Evolutionary conservation across 2,329 filamentous ascomycete genomes (phyloP).

Genomic region (Cytospora leucostoma): DNA sequence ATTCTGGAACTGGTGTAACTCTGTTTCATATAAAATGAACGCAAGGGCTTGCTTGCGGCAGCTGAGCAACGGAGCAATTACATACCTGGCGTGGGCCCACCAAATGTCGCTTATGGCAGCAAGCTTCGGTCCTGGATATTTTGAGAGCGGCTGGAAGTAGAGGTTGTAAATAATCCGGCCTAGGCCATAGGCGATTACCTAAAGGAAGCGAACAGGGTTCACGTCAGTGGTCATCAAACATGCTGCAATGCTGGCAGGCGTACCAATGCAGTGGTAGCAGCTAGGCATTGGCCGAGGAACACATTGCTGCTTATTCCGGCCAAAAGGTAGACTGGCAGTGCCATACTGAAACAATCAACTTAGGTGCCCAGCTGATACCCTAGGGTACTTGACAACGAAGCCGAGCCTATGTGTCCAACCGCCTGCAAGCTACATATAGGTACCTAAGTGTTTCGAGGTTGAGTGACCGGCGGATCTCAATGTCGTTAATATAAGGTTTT

Average conservation of each 20-base stretch:
- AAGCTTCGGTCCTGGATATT: conserved; percentile 19
- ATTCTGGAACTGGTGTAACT: no score
- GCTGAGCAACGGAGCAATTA: no score
- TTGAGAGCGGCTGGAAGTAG: conserved; percentile 22
- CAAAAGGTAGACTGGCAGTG: not conserved
- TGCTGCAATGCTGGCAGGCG: conserved; percentile 24
- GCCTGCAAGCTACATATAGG: no score
- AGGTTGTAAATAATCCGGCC: conserved; percentile 25
- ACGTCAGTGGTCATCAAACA: not conserved
- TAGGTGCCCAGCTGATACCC: no score
- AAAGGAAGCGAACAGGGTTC: not conserved
- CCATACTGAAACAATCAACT: no score
- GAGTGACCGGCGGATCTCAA: no score
- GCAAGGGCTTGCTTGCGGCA: no score
- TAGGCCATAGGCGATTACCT: not conserved
- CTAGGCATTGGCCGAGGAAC: not conserved
- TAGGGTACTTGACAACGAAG: no score
- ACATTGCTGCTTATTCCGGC: not conserved
- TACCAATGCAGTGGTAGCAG: not conserved
- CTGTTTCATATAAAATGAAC: no score
- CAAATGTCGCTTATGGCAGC: conserved; percentile 20
- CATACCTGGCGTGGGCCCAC: conserved; percentile 17
- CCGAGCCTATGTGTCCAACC: no score
- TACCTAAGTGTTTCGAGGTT: no score
- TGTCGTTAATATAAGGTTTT: no score